Conservation (phyloP, 2,329 filamentous ascomycete species). For the Scleromitrula shiraiana region DNA sequence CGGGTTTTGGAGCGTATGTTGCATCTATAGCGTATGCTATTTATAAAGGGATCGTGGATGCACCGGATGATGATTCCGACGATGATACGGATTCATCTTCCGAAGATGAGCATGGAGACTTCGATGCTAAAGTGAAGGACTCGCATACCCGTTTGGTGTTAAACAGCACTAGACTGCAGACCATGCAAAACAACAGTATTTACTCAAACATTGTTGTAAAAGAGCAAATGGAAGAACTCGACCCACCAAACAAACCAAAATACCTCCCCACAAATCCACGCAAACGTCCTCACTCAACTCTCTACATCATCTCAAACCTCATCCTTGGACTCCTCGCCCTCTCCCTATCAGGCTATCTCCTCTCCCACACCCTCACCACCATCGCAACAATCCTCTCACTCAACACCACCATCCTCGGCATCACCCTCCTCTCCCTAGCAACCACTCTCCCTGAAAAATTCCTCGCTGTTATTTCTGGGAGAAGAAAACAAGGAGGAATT, state of each 20-base stretch:
- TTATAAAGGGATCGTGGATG: conserved; percentile 34
- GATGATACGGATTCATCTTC: conserved; percentile 27
- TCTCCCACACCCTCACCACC: conserved; percentile 36
- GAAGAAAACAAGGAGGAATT: conserved; percentile 39
- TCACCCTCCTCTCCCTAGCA: conserved; percentile 41
- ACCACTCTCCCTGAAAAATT: conserved; percentile 48
- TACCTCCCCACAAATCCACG: too few species aligned
- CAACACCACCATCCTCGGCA: conserved; percentile 39
- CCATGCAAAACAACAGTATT: background rate
- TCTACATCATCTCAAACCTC: conserved; percentile 36
- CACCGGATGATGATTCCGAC: conserved; percentile 38
- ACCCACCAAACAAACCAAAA: background rate
- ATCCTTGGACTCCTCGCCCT: conserved; percentile 37
- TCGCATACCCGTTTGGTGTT: background rate
- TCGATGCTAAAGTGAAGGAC: background rate
- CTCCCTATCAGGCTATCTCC: conserved; percentile 40
- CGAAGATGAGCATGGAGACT: background rate
- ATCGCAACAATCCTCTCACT: conserved; percentile 35
- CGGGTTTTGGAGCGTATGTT: conserved; percentile 38
- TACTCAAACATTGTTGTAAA: background rate
- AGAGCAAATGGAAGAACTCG: background rate
- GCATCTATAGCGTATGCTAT: conserved; percentile 38
- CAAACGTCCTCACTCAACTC: conserved; percentile 19
- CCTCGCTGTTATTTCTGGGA: conserved; percentile 40
- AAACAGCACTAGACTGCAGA: background rate